A percentile compares a stretch with the other conserved stretches of the same genome.
Evolutionary conservation across 768 basidiomycete species (phyloP).

Genomic region (Russula earlei): DNA sequence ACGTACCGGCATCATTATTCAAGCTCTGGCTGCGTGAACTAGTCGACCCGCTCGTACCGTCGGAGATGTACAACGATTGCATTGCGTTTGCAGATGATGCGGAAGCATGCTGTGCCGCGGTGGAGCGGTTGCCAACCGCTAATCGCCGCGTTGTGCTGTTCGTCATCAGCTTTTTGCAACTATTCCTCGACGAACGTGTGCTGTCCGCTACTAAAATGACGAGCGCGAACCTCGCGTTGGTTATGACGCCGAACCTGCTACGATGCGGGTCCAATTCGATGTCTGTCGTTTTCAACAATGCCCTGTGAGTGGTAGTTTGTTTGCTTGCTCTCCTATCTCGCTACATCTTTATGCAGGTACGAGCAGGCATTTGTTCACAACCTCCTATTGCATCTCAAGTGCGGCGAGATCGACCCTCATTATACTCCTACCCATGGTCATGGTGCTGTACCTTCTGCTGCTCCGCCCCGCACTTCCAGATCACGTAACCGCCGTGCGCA

Average conservation of each 20-base stretch:
- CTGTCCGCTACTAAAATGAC: slow-evolving; percentile 82
- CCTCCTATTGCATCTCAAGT: slow-evolving; percentile 70
- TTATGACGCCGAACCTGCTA: slow-evolving; percentile 87
- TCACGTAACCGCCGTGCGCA: slow-evolving; percentile 41
- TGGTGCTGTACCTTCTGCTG: slow-evolving; percentile 44
- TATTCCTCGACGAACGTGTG: slow-evolving; percentile 74
- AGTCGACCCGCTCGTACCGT: slow-evolving; percentile 83
- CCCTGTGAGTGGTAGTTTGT: slow-evolving; percentile 50
- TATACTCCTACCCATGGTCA: slow-evolving; percentile 75
- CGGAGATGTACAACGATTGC: slow-evolving; percentile 88
- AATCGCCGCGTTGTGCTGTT: slow-evolving; percentile 83
- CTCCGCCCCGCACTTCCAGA: slow-evolving; percentile 43
- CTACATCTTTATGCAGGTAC: slow-evolving; percentile 30
- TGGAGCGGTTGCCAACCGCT: slow-evolving; percentile 71
- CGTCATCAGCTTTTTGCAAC: slow-evolving; percentile 82
- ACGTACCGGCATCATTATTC: slow-evolving; percentile 80
- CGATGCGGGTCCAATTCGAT: slow-evolving; percentile 84
- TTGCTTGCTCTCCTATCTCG: no score
- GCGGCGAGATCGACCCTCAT: slow-evolving; percentile 62
- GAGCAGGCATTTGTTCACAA: slow-evolving; percentile 87
- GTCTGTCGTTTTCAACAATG: slow-evolving; percentile 83
- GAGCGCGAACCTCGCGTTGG: slow-evolving; percentile 74
- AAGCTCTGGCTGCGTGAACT: slow-evolving; percentile 93
- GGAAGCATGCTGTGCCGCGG: slow-evolving; percentile 60
- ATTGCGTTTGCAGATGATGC: slow-evolving; percentile 60